Percentiles rank a stretch among this genome's conserved stretches.
Evolutionary conservation across 192 early-diverging fungal species (phyloP).

Genomic region (Chytriomyces hyalinus): DNA sequence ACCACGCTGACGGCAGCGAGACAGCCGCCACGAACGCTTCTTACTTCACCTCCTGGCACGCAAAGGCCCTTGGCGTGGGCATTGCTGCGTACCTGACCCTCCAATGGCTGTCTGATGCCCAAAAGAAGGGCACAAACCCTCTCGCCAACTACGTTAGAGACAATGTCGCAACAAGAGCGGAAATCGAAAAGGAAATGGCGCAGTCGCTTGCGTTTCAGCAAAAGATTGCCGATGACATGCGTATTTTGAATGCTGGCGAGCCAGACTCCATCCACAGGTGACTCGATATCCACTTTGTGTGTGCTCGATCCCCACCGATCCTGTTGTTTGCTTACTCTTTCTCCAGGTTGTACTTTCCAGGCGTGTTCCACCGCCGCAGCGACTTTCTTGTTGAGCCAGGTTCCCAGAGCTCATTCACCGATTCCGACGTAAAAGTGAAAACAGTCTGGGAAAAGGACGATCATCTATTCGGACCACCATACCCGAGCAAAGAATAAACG

Average conservation of each 20-base stretch:
- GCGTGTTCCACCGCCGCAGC: slow-evolving; percentile 37
- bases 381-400: slow-evolving; percentile 51
- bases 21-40: slow-evolving; percentile 20
- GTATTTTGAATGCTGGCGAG: slow-evolving; percentile 31
- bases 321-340: not conserved
- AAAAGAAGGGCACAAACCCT: slow-evolving; percentile 43
- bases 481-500: slow-evolving; percentile 40
- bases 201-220: slow-evolving; percentile 6
- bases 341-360: slow-evolving; percentile 41
- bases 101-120: slow-evolving; percentile 32
- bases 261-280: slow-evolving; percentile 12
- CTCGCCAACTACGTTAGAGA: slow-evolving; percentile 39
- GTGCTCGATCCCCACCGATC: not conserved
- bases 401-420: slow-evolving; percentile 25
- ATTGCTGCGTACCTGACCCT: slow-evolving; percentile 22
- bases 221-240: slow-evolving; percentile 42
- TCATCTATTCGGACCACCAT: slow-evolving; percentile 43
- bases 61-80: slow-evolving; percentile 29
- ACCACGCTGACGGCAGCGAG: slow-evolving; percentile 37
- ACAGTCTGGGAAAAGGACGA: slow-evolving; percentile 49
- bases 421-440: slow-evolving; percentile 41
- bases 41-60: slow-evolving; percentile 33
- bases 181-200: slow-evolving; percentile 27
- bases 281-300: slow-evolving; percentile 3
- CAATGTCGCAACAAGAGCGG: slow-evolving; percentile 5